phyloP scores from a whole-genome alignment of 495 filamentous ascomycete species.

The Thermochaetoides thermophila region DNA sequence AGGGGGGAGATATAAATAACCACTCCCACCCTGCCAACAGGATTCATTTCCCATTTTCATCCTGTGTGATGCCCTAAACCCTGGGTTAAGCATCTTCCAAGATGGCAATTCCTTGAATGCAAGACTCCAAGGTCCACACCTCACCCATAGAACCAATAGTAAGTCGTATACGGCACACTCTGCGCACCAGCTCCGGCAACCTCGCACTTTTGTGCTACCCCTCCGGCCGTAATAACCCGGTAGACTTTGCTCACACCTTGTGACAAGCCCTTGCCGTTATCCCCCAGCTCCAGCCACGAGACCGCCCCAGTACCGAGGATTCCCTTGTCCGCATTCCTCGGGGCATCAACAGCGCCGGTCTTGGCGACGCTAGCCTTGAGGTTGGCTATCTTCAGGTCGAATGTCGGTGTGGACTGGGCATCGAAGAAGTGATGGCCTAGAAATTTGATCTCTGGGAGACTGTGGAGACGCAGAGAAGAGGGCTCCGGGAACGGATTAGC shows the following conservation, averaged over 20 bases:
- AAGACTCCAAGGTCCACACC: too few species aligned
- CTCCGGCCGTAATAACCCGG: constrained; percentile 54
- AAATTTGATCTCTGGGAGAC: constrained; percentile 16
- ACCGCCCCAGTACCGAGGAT: constrained; percentile 37
- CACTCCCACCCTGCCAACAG: too few species aligned
- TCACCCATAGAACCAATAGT: constrained; percentile 54
- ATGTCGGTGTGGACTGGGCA: constrained; percentile 33
- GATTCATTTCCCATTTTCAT: too few species aligned
- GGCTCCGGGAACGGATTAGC: constrained; percentile 27
- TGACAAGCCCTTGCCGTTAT: constrained; percentile 27
- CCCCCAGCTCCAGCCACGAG: constrained; percentile 47
- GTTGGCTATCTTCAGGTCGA: constrained; percentile 32
- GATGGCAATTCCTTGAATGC: too few species aligned
- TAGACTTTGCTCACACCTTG: constrained; percentile 42
- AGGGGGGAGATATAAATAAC: too few species aligned
- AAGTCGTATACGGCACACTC: constrained; percentile 48
- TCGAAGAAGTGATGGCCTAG: constrained; percentile 58
- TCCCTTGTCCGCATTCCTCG: constrained; percentile 30
- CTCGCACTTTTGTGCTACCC: constrained; percentile 35
- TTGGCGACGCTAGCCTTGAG: constrained; percentile 29
- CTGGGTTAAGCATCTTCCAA: too few species aligned
- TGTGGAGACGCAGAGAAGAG: constrained; percentile 17
- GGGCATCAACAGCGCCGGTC: constrained; percentile 37
- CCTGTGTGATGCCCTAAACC: too few species aligned
- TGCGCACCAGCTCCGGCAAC: constrained; percentile 22